These are phyloP conservation scores for Apiospora hydei DNA, from an alignment of 2,329 filamentous ascomycete genomes.

Conservation along the genomic window DNA sequence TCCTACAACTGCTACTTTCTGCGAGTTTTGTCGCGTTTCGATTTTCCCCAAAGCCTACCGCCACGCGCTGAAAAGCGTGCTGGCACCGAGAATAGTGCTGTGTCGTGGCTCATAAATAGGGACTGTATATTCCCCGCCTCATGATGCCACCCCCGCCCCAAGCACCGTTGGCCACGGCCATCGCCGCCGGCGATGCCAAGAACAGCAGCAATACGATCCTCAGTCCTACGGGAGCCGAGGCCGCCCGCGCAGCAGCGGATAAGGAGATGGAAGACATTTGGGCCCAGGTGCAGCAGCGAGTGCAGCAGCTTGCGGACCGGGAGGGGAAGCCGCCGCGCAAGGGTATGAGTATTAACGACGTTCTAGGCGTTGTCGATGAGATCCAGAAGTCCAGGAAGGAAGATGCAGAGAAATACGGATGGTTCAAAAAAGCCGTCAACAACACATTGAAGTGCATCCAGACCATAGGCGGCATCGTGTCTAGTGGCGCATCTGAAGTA, in stretches of 20 bases:
- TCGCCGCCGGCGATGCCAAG: neutral
- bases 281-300: conserved; percentile 43
- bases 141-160: neutral
- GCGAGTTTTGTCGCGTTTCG: neutral
- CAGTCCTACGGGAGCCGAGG: neutral
- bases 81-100: too few species aligned
- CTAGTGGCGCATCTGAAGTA: conserved; percentile 38
- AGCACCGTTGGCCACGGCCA: neutral
- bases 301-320: conserved; percentile 42
- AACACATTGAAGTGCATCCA: conserved; percentile 41
- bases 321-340: conserved; percentile 37
- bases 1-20: neutral
- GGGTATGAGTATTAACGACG: conserved; percentile 39
- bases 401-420: conserved; percentile 39
- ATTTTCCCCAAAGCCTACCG: neutral
- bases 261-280: conserved; percentile 43
- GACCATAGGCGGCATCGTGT: conserved; percentile 44
- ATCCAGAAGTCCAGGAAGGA: conserved; percentile 38
- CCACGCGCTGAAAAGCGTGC: too few species aligned
- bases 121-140: neutral
- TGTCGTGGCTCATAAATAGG: neutral
- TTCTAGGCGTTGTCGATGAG: conserved; percentile 40
- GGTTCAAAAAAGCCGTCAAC: conserved; percentile 38
- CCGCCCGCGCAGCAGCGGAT: conserved; percentile 30
- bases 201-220: neutral